Conservation (phyloP, 495 filamentous ascomycete species). For the Paragyromitra xinjiangensis region DNA sequence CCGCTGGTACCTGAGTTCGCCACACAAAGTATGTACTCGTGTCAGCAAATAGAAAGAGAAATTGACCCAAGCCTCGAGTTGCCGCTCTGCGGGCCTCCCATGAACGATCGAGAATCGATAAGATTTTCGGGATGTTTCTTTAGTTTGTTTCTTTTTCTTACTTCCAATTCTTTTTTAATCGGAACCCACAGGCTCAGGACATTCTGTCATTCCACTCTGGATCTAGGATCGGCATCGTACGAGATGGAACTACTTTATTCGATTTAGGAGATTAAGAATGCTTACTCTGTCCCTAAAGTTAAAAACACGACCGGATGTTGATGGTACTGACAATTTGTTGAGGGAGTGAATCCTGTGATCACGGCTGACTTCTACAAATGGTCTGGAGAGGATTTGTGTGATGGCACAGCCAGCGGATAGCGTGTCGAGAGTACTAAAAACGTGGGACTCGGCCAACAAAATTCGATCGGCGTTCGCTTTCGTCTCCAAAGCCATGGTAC, state of each 20-base stretch:
- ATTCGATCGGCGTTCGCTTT: constrained; percentile 39
- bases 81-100: neutral
- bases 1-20: constrained; percentile 8
- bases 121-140: constrained; percentile 5
- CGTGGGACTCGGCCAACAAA: constrained; percentile 15
- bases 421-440: neutral
- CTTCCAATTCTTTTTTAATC: neutral
- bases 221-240: constrained; percentile 28
- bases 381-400: neutral
- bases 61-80: neutral
- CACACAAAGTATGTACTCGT: neutral
- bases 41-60: neutral
- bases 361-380: constrained; percentile 14
- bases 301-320: constrained; percentile 17
- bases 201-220: neutral
- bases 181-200: neutral
- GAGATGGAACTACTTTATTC: constrained; percentile 12
- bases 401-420: constrained; percentile 4
- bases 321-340: constrained; percentile 14
- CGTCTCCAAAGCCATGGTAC: constrained; percentile 48
- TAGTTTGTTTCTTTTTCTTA: neutral
- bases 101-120: constrained; percentile 16
- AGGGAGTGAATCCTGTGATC: constrained; percentile 30
- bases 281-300: constrained; percentile 19
- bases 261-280: constrained; percentile 14